Base-by-base conservation (phyloP, 1,139 yeast species). In the Scheffersomyces insectosa region DNA sequence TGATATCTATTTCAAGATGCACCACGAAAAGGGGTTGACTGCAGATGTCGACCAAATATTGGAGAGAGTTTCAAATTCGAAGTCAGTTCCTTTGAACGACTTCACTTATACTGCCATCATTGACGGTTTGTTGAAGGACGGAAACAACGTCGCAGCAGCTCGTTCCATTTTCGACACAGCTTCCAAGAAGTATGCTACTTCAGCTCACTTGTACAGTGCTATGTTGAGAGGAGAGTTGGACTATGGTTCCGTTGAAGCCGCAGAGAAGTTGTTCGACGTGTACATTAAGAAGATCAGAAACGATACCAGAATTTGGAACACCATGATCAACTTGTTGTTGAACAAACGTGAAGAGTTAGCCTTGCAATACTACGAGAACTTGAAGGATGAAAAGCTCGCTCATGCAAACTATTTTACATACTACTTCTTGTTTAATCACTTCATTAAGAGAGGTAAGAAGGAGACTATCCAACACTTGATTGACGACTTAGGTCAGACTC, bases 141-240 rank as follows among this genome's bases (percentile, higher is more conserved):
- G 75, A 11, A 53, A 68, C 29, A 77, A 80, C 44, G 59, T 77
- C 28, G 71, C 66, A 23, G 75, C 80, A n/a, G 86, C 88, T 1
- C 66, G 85, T 44, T 54, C 61, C 6, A 52, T 85, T 32, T 81
- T 75, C 55, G 66, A 73, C 8, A 48, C 51, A 28, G 66, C 68
- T 43, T 59, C 78, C 64, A 68, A 69, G 44, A 57, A 55, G 45
- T 54, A 52, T 40, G 62, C 65, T 37, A 63, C 58, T 57, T 44
- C 75, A 59, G 42, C 76, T 56, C 59, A 62, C 50, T 68, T 84
- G 10, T 74, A 80, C 55, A 75, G 85, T 11, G 66, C 86, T 1
- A 72, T 86, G 68, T 71, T 86, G 45, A 72, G 76, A 41, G 81
- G 79, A 29, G 89, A 84, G 60, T 62, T 83, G 42, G 65, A 67